Conservation (phyloP, 164 flowering plant genomes). For the Aristolochia fimbriata region DNA sequence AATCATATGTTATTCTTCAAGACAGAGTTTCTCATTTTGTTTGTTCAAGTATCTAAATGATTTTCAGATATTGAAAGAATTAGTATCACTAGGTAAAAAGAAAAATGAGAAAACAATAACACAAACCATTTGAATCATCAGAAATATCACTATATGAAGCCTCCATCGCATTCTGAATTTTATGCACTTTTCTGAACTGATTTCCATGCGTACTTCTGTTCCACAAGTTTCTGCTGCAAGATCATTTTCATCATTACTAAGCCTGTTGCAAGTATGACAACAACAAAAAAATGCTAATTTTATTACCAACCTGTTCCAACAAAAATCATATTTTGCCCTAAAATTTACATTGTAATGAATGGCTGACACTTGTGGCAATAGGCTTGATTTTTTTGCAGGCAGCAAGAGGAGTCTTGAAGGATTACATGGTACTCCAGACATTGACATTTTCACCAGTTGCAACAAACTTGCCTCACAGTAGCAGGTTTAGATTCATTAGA, state of each 20-base stretch:
- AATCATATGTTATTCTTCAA: background rate
- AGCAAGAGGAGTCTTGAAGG: conserved; percentile 26
- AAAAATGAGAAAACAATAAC: background rate
- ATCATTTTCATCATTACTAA: background rate
- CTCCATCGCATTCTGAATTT: conserved; percentile 55
- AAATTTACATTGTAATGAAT: conserved; percentile 9
- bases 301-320: conserved; percentile 27
- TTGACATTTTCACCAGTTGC: conserved; percentile 25
- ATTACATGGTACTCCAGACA: conserved; percentile 43
- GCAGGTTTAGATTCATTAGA: conserved; percentile 2
- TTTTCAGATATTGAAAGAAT: background rate
- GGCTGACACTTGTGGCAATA: conserved; percentile 14
- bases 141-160: conserved; percentile 65
- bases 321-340: conserved; percentile 11
- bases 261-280: background rate
- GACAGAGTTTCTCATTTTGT: too few species aligned
- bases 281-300: background rate
- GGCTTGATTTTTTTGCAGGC: conserved; percentile 17
- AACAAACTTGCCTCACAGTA: background rate
- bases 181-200: conserved; percentile 6
- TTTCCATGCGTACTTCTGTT: conserved; percentile 9
- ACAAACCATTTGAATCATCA: conserved; percentile 41
- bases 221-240: conserved; percentile 21
- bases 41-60: background rate
- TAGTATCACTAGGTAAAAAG: background rate